Conservation (phyloP, 2,329 filamentous ascomycete species). For the Botrytis cinerea region DNA sequence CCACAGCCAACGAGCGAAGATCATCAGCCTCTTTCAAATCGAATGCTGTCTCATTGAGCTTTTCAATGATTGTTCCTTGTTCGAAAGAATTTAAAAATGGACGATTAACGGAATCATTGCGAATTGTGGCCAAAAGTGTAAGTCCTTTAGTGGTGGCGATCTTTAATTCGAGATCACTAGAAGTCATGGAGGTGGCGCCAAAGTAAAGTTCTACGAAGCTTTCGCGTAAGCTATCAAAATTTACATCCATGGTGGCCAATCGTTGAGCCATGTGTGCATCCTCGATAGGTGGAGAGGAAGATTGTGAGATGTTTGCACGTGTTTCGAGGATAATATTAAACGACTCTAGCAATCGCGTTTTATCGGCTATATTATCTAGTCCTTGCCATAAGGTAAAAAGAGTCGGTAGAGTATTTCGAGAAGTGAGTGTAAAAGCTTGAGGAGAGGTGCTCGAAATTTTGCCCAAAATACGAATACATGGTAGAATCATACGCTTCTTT, state of each 20-base stretch:
- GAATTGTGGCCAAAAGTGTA: conserved; percentile 33
- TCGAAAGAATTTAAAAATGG: conserved; percentile 32
- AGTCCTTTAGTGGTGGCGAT: conserved; percentile 37
- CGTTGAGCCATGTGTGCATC: neutral
- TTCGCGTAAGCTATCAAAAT: conserved; percentile 23
- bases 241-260: conserved; percentile 9
- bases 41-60: conserved; percentile 33
- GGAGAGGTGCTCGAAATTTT: conserved; percentile 22
- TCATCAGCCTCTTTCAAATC: conserved; percentile 24
- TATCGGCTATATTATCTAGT: conserved; percentile 14
- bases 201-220: conserved; percentile 30
- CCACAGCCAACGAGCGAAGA: conserved; percentile 31
- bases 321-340: conserved; percentile 38
- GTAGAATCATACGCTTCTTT: conserved; percentile 23
- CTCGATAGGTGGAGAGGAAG: neutral
- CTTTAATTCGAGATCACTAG: conserved; percentile 29
- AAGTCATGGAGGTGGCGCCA: conserved; percentile 28
- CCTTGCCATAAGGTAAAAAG: conserved; percentile 20
- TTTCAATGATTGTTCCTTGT: conserved; percentile 34
- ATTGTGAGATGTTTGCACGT: conserved; percentile 26
- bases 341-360: conserved; percentile 33
- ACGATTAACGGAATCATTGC: conserved; percentile 24
- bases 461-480: conserved; percentile 22
- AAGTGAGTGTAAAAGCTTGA: conserved; percentile 6
- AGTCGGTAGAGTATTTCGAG: neutral